These are phyloP conservation scores for Stagonosporopsis vannaccii DNA, from an alignment of 2,329 filamentous ascomycete species.

Conservation along the genomic window DNA sequence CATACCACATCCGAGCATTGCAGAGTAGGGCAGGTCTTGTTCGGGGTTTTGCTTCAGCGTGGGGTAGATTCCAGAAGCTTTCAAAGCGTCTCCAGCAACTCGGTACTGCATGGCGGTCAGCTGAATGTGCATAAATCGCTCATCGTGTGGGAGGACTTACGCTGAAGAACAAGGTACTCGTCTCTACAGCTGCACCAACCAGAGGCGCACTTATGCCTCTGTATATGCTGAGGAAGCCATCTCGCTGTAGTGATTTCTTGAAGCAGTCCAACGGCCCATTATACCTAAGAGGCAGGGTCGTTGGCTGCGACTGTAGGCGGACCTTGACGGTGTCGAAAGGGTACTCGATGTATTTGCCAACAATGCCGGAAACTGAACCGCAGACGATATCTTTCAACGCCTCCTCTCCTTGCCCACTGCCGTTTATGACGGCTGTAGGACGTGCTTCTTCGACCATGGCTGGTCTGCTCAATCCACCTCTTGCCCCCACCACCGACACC, in stretches of 20 bases:
- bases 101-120: conserved; percentile 52
- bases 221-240: conserved; percentile 85
- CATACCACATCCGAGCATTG: conserved; percentile 80
- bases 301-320: conserved; percentile 92
- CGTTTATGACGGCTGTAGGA: conserved; percentile 20
- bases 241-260: conserved; percentile 78
- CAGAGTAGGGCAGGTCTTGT: conserved; percentile 73
- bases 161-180: conserved; percentile 90
- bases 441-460: conserved; percentile 30
- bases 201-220: conserved; percentile 92
- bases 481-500: conserved; percentile 43
- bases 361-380: conserved; percentile 88
- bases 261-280: conserved; percentile 92
- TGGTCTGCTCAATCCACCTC: conserved; percentile 29
- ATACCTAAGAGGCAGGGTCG: conserved; percentile 81
- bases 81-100: conserved; percentile 64
- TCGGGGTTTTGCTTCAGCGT: conserved; percentile 47
- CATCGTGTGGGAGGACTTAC: conserved; percentile 40
- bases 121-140: not conserved
- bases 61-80: conserved; percentile 66
- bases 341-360: conserved; percentile 96
- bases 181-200: conserved; percentile 89
- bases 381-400: conserved; percentile 87
- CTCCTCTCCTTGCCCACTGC: conserved; percentile 62
- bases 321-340: conserved; percentile 99